Evolutionary conservation across 441 rosid genomes (phyloP).

Genomic region (Erysimum cheiri): DNA sequence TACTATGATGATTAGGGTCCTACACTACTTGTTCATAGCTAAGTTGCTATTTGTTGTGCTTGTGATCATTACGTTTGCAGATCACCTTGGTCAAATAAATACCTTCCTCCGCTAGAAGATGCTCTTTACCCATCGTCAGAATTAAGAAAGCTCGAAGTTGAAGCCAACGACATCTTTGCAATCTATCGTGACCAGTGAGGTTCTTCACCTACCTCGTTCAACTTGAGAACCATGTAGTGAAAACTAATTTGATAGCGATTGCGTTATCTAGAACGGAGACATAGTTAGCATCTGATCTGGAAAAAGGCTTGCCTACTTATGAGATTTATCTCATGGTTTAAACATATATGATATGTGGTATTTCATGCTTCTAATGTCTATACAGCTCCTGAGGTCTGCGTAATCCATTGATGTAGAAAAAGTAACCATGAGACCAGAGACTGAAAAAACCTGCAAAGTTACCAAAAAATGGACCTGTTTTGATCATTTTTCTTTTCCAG

Average conservation of each 20-base stretch:
- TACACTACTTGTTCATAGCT: background rate
- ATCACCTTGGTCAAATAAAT: conserved; percentile 95
- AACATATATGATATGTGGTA: background rate
- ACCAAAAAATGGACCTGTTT: conserved; percentile 29
- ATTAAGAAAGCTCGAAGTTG: conserved; percentile 87
- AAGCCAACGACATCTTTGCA: conserved; percentile 87
- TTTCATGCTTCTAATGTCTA: background rate
- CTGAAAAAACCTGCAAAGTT: background rate
- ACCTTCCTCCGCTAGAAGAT: conserved; percentile 80
- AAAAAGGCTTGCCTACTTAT: background rate
- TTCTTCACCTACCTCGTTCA: conserved; percentile 81
- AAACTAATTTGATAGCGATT: background rate
- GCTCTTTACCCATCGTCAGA: conserved; percentile 76
- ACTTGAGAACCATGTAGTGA: background rate
- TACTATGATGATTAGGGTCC: too few relatives aligned
- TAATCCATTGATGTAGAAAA: background rate
- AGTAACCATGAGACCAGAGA: background rate
- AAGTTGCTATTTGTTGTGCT: background rate
- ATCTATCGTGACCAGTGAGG: conserved; percentile 99
- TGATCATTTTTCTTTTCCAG: conserved; percentile 55
- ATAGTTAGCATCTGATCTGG: conserved; percentile 10
- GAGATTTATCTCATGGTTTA: background rate
- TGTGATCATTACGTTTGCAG: conserved; percentile 45
- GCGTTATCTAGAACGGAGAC: background rate
- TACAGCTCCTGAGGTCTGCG: background rate